These are phyloP conservation scores for Corylus avellana DNA, from an alignment of 306 rosid genomes.

Conservation along the genomic window DNA sequence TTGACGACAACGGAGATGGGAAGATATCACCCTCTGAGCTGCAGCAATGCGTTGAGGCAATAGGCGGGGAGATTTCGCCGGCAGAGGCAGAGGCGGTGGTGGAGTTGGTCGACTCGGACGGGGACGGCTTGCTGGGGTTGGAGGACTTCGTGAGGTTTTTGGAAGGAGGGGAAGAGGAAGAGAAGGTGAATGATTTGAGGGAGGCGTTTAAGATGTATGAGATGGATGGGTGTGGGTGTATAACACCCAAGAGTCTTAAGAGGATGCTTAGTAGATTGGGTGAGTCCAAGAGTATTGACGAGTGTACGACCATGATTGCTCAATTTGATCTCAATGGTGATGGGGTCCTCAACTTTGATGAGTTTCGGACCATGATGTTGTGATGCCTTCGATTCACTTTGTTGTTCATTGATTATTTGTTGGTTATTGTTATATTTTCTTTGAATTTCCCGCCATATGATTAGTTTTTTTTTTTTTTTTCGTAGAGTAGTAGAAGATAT, in stretches of 20 bases:
- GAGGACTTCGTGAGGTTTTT: conserved; percentile 71
- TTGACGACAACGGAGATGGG: conserved; percentile 67
- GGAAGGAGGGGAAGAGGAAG: conserved; percentile 72
- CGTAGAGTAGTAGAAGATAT: too few species aligned
- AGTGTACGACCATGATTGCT: conserved; percentile 64
- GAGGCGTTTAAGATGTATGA: conserved; percentile 86
- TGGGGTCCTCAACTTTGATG: conserved; percentile 79
- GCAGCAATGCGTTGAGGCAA: conserved; percentile 44
- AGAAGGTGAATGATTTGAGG: conserved; percentile 53
- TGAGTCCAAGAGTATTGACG: conserved; percentile 55
- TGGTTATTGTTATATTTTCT: too few species aligned
- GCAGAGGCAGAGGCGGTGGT: conserved; percentile 51
- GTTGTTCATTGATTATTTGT: background rate
- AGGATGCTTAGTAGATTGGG: conserved; percentile 73
- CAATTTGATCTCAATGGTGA: conserved; percentile 78
- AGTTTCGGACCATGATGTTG: conserved; percentile 77
- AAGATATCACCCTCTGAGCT: conserved; percentile 70
- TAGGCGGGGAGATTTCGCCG: conserved; percentile 51
- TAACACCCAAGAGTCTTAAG: conserved; percentile 72
- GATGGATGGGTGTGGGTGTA: conserved; percentile 68
- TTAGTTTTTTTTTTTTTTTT: background rate
- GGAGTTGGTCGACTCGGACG: conserved; percentile 47
- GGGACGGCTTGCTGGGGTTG: conserved; percentile 61
- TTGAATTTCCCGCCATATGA: background rate
- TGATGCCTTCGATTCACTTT: conserved; percentile 12